Evolutionary conservation across 345 rosid species (phyloP), one percentile per base, ranked within the genome.

Genomic region (Eucalyptus sp.): DNA sequence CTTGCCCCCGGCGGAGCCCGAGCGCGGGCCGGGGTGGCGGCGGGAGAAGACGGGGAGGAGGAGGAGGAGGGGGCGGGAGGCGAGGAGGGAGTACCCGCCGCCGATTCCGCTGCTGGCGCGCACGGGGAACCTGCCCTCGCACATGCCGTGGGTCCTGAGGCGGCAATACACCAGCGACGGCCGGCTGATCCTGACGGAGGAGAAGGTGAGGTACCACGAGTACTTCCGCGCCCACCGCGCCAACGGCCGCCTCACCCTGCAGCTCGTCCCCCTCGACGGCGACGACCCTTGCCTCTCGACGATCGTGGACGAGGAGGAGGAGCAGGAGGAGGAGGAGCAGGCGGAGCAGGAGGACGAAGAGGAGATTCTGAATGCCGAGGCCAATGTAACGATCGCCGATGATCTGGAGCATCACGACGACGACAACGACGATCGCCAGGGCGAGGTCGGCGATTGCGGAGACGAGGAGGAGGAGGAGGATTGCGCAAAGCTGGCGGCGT

Each of bases 171-270:
- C 90, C 24, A 8, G 27, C 10, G 89, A 95, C 13, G 97, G 96
- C 13, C 93, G 92, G 89, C 92, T 94, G 64, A 83, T 92, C 31
- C 91, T 95, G 22, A 89, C 50, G 31, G 92, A 91, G 71, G 96
- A 94, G 92, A 91, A 81, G 91, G 92, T 92, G 88, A 89, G 88
- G 87, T 93, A 89, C 60, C 94, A 91, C 52, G 94, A 92, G 58
- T 94, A 93, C 89, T 90, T 94, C 43, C 92, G 93, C 89, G 93
- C 92, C 13, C 27, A 29, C 68, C 91, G 95, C 22, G 92, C 91
- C 66, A 89, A 92, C 16, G 95, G 95, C 5, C 90, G 93, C 17
- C 94, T 94, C 31, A 87, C 91, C 22, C 89, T 94, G 46, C 91
- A 92, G 13, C 94, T 93, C 48, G 90, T 94, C 18, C 85, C 89